Conservation (phyloP, 2,329 filamentous ascomycete species). For the Orbilia blumenaviensis region DNA sequence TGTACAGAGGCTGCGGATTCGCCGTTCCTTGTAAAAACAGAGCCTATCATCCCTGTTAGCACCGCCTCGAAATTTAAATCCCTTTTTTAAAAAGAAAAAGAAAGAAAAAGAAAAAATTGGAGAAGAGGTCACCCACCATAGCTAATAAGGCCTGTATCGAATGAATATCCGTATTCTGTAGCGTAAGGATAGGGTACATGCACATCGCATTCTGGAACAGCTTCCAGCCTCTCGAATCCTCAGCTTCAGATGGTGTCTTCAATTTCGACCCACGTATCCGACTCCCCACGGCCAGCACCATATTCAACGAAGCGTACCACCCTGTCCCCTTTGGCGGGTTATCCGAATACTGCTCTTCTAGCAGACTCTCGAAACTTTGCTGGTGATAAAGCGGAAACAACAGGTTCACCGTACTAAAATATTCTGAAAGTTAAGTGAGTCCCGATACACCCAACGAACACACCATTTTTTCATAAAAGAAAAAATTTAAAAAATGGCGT, state of each 20-base stretch:
- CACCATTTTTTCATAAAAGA: too few species aligned
- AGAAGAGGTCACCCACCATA: conserved; percentile 77
- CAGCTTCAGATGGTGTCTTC: conserved; percentile 86
- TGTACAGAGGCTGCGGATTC: conserved; percentile 92
- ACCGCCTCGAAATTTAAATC: neutral
- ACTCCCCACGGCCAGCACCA: conserved; percentile 91
- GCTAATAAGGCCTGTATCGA: conserved; percentile 93
- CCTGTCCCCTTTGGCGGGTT: conserved; percentile 94
- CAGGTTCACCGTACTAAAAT: conserved; percentile 98
- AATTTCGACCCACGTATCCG: conserved; percentile 75
- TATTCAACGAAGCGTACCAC: conserved; percentile 98
- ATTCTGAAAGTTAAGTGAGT: conserved; percentile 67
- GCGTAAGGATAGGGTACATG: conserved; percentile 88
- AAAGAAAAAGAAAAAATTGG: too few species aligned
- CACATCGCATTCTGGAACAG: conserved; percentile 97
- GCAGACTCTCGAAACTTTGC: conserved; percentile 96
- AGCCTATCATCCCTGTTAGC: conserved; percentile 64
- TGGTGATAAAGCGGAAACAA: conserved; percentile 98
- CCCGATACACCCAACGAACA: conserved; percentile 3
- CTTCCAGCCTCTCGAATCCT: conserved; percentile 83
- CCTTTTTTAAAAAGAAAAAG: neutral
- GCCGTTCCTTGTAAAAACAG: conserved; percentile 95
- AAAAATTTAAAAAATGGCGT: neutral
- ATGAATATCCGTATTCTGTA: conserved; percentile 93
- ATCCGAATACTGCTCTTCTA: conserved; percentile 89